Conservation (phyloP, 306 rosid species). For the Carpinus fangiana region DNA sequence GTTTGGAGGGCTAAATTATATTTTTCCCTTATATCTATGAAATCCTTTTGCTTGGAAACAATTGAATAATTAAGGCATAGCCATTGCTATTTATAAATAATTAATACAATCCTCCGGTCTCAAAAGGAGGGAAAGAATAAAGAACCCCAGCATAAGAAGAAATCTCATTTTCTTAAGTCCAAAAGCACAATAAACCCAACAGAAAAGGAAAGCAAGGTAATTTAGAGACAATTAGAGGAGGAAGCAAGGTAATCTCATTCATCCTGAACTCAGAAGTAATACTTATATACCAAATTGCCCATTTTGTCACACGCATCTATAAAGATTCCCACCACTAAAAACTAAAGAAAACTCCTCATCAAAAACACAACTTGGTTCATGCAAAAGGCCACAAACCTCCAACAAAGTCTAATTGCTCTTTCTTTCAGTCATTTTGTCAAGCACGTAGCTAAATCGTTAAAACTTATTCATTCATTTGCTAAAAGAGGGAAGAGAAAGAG, state of each 20-base stretch:
- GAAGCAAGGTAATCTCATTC: constrained; percentile 31
- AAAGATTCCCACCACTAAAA: not conserved
- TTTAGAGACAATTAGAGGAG: no score
- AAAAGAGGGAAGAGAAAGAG: not conserved
- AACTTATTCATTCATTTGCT: constrained; percentile 2
- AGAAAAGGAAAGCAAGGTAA: no score
- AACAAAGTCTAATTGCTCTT: constrained; percentile 2
- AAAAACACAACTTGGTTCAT: not conserved
- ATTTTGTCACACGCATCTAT: not conserved
- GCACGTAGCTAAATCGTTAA: constrained; percentile 1
- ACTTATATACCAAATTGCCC: not conserved
- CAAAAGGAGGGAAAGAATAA: constrained; percentile 32
- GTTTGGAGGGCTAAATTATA: no score
- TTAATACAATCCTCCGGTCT: not conserved
- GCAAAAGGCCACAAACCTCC: constrained; percentile 4
- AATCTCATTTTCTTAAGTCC: constrained; percentile 7
- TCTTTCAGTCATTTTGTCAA: constrained; percentile 40
- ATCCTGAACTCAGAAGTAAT: constrained; percentile 27
- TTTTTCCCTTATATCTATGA: no score
- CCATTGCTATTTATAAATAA: no score
- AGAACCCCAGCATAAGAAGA: constrained; percentile 31
- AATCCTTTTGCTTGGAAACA: no score
- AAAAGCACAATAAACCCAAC: no score
- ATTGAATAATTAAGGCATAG: no score
- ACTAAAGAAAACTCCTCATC: not conserved